Evolutionary conservation across 768 basidiomycete species (phyloP).

Genomic region (Rubroboletus pulcherrimus): DNA sequence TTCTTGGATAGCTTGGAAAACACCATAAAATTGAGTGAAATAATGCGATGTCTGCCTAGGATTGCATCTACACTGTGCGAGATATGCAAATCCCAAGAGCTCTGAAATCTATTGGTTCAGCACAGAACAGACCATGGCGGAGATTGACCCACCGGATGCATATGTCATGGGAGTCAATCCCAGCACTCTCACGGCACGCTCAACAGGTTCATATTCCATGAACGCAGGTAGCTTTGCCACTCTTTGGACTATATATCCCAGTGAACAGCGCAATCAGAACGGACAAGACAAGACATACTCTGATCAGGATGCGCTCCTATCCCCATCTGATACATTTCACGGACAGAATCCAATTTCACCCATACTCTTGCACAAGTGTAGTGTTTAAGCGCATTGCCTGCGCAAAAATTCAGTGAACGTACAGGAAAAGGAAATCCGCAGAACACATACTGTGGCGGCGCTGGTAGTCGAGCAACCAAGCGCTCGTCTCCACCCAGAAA

Average conservation of each 20-base stretch:
- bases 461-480: constrained; percentile 62
- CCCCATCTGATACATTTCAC: constrained; percentile 68
- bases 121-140: not conserved
- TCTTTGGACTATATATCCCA: constrained; percentile 45
- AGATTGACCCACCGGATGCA: constrained; percentile 49
- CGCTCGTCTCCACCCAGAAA: constrained; percentile 73
- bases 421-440: constrained; percentile 9
- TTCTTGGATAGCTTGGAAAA: constrained; percentile 49
- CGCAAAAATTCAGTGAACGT: constrained; percentile 5
- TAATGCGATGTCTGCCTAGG: constrained; percentile 59
- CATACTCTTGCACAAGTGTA: constrained; percentile 38
- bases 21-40: constrained; percentile 54
- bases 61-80: constrained; percentile 79
- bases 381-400: constrained; percentile 48
- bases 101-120: constrained; percentile 39
- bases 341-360: constrained; percentile 53
- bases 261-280: constrained; percentile 1
- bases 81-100: constrained; percentile 71
- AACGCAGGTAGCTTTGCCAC: constrained; percentile 44
- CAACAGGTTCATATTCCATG: constrained; percentile 37
- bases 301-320: constrained; percentile 79
- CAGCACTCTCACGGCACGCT: constrained; percentile 43
- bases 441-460: constrained; percentile 40
- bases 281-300: constrained; percentile 41
- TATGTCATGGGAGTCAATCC: constrained; percentile 68